Evolutionary conservation across 2,329 filamentous ascomycete genomes (phyloP).

Genomic region (Colletotrichum sansevieriae): DNA sequence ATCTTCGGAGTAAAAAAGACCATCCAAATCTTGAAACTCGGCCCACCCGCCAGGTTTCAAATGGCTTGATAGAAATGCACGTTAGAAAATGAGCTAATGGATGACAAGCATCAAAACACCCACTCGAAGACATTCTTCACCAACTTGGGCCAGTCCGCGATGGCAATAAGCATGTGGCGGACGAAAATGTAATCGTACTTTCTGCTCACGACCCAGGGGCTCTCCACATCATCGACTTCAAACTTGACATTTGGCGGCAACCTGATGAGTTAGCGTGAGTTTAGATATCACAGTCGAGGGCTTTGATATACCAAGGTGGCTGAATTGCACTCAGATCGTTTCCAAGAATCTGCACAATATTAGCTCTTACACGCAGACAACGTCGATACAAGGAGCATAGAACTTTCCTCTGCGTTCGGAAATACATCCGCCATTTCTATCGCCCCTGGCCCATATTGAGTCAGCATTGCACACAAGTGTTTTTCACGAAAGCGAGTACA

Average conservation of each 20-base stretch:
- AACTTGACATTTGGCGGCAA: conserved; percentile 53
- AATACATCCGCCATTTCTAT: conserved; percentile 55
- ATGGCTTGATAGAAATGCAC: conserved; percentile 43
- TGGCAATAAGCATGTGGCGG: conserved; percentile 49
- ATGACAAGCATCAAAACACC: not conserved
- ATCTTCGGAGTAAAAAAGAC: not conserved
- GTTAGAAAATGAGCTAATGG: not conserved
- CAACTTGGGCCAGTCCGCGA: conserved; percentile 49
- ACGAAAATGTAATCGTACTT: conserved; percentile 54
- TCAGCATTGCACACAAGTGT: rapidly evolving
- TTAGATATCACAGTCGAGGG: too few species aligned
- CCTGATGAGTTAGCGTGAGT: conserved; percentile 22
- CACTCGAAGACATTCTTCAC: conserved; percentile 46
- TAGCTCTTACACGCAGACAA: too few species aligned
- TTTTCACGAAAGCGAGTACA: not conserved
- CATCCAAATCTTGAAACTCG: not conserved
- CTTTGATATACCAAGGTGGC: conserved; percentile 43
- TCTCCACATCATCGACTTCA: conserved; percentile 53
- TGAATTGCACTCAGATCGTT: conserved; percentile 51
- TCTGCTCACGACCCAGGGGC: conserved; percentile 44
- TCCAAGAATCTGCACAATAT: conserved; percentile 50
- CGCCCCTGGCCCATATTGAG: conserved; percentile 42
- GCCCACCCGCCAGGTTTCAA: conserved; percentile 43
- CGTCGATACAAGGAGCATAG: rapidly evolving
- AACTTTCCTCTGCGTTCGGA: conserved; percentile 19